Evolutionary conservation across 2,329 filamentous ascomycete species (phyloP), one percentile per base, ranked within the genome.

Genomic region (Aureobasidium subglaciale): DNA sequence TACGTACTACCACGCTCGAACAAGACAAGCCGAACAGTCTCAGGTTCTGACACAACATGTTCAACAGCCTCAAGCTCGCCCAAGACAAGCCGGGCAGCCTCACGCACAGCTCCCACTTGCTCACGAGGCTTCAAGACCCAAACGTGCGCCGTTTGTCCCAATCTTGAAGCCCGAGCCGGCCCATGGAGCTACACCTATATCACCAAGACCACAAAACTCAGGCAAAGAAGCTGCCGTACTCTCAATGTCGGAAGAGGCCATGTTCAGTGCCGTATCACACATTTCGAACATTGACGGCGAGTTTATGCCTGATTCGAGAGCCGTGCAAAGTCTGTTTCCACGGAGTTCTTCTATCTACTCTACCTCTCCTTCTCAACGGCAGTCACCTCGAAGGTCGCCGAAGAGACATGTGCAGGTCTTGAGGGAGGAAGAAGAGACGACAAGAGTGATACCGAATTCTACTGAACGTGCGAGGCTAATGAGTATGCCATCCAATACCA

Each of bases 171-270:
- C 37, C 10, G 16, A 32, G 15, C 22, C 22, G 2, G 10, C n/a
- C 10, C 5, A 6, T 5, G 5, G n/a, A 5, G 16, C 25, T 3
- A 8, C 15, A 5, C n/a, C 42, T 11, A 40, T 46, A 10, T 48
- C 53, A 2, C 34, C 53, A 25, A 18, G 48, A 10, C 41, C 53
- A 3, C 25, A 24, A 1, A 32, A 30, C 18, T 13, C 22, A 18
- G 24, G 10, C 22, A 46, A 56, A 6, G 34, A 48, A 29, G 25
- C 42, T 30, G 42, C 30, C 10, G 29, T 38, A 16, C 53, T 56
- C 9, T 56, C 53, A 13, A 46, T 48, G 43, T 56, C 56, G 5
- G 56, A 48, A 15, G 56, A 55, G 3, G 48, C 49, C 15, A 54
- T 48, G 48, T 48, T 27, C 34, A 54, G 37, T 18, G 48, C 56